Evolutionary conservation across 768 basidiomycete species (phyloP), one percentile per base, ranked within the genome.

Genomic region (Mycena floridula): DNA sequence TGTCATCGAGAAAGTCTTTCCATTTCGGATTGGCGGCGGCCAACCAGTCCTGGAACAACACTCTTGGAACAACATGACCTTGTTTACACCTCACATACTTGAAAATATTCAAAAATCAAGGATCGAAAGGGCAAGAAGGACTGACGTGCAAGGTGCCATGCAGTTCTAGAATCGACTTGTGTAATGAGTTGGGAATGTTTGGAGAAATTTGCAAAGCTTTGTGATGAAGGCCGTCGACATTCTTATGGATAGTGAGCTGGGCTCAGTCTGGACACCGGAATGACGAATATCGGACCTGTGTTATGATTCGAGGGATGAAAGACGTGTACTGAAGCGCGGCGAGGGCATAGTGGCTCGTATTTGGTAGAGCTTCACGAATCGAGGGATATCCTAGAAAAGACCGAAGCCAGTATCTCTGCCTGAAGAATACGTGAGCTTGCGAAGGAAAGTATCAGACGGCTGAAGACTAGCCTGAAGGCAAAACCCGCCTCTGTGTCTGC

Each of bases 141-240:
- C 71, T 43, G 50, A 90, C 89, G 62, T 89, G 87, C 9, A 97
- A 62, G 15, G 85, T 89, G 16, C 93, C 93, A 59, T 97, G 93
- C 7, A 97, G 74, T 59, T 95, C 90, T 20, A 96, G 67, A 36
- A 92, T 81, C 21, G 48, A 49, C 16, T 44, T 39, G 38, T 39
- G 18, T 35, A 13, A 35, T 64, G 40, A 60, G 57, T n/a, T 56
- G 57, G 59, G 64, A 49, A 57, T 63, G 64, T 61, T 66, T 48
- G 30, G 61, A 50, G 40, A 57, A 53, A 65, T 63, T 26, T 62
- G 45, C 16, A 87, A 63, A 7, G 90, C 88, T 63, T 89, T 90
- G 42, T 82, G 82, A 56, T 97, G 94, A 5, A 98, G 76, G 2
- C 92, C 93, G 56, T 98, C 95, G n/a, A 98, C 94, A 52, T 89